Conservation (phyloP, 108 stramenopile species). For the Poteriospumella lacustris region DNA sequence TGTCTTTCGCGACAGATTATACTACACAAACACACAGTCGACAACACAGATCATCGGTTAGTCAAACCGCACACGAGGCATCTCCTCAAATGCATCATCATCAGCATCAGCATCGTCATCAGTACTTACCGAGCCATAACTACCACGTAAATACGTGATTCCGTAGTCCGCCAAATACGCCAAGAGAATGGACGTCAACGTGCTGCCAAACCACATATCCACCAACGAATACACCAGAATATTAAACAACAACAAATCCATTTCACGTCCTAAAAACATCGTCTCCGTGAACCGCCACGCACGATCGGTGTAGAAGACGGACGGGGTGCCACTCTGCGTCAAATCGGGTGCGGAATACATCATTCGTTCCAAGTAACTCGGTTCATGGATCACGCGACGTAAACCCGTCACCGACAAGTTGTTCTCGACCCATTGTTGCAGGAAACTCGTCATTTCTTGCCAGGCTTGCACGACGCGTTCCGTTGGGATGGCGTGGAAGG, state of each 20-base stretch:
- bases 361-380: conserved; percentile 33
- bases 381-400: conserved; percentile 33
- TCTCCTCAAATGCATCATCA: no score
- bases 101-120: no score
- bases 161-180: conserved; percentile 60
- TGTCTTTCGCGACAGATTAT: no score
- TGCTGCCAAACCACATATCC: conserved; percentile 56
- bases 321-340: conserved; percentile 34
- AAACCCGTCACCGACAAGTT: conserved; percentile 33
- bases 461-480: conserved; percentile 36
- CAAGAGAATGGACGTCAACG: conserved; percentile 49
- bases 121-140: no score
- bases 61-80: no score
- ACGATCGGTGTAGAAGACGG: conserved; percentile 60
- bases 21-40: no score
- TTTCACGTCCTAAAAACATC: conserved; percentile 60
- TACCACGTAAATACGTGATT: no score
- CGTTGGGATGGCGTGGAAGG: not conserved
- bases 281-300: conserved; percentile 44
- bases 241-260: conserved; percentile 61
- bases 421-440: conserved; percentile 50
- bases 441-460: conserved; percentile 42
- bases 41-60: no score
- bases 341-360: conserved; percentile 40
- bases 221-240: conserved; percentile 58